Percentiles rank a stretch among this genome's conserved stretches.
These are phyloP conservation scores for Alopecurus myosuroides DNA, from an alignment of 176 grass and related monocot species.

Conservation along the genomic window DNA sequence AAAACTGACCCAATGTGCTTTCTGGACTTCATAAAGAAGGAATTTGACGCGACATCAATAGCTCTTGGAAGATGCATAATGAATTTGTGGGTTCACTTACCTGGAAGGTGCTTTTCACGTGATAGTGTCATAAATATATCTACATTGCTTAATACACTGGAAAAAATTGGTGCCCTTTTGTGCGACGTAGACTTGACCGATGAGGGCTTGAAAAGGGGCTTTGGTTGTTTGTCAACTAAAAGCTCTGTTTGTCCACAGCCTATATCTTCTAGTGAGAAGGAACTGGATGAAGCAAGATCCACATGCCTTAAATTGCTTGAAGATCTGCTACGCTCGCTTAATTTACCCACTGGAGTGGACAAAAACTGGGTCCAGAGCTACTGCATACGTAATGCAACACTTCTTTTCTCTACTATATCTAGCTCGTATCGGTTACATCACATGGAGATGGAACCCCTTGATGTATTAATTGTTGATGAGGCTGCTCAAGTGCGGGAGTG, in stretches of 20 bases:
- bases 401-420: slow-evolving; percentile 68
- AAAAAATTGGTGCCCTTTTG: slow-evolving; percentile 27
- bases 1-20: slow-evolving; percentile 2
- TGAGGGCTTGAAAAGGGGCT: slow-evolving; percentile 27
- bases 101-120: slow-evolving; percentile 29
- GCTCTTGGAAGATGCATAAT: slow-evolving; percentile 41
- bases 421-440: slow-evolving; percentile 63
- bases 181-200: slow-evolving; percentile 29
- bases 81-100: slow-evolving; percentile 52
- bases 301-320: slow-evolving; percentile 40
- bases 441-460: slow-evolving; percentile 29
- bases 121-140: slow-evolving; percentile 29
- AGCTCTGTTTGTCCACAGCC: not conserved
- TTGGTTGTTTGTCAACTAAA: slow-evolving; percentile 9
- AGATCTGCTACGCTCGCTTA: slow-evolving; percentile 25
- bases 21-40: slow-evolving; percentile 50
- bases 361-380: slow-evolving; percentile 36
- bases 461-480: slow-evolving; percentile 76
- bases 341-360: slow-evolving; percentile 16
- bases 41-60: slow-evolving; percentile 27
- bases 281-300: slow-evolving; percentile 23
- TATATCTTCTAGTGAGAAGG: slow-evolving; percentile 6
- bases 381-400: slow-evolving; percentile 53
- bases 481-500: slow-evolving; percentile 76
- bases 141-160: slow-evolving; percentile 27